Evolutionary conservation across 768 basidiomycete species (phyloP).

Genomic region (Termitomyces sp.): DNA sequence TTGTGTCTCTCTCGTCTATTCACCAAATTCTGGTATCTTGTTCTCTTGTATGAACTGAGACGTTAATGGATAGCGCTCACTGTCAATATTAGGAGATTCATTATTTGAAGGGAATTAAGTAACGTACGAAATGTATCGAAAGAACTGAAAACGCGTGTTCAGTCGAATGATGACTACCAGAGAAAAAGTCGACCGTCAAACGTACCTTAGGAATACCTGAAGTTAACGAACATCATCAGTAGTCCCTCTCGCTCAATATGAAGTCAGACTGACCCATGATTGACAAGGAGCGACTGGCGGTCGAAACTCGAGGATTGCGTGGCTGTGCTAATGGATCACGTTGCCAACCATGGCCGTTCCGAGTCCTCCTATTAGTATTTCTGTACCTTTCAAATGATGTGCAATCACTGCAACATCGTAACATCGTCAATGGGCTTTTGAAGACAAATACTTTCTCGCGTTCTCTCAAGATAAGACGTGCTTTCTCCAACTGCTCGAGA

Average conservation of each 20-base stretch:
- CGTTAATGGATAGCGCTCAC: slow-evolving; percentile 96
- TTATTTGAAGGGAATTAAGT: background rate
- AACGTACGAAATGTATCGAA: slow-evolving; percentile 90
- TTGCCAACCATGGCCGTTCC: slow-evolving; percentile 5
- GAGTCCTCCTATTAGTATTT: too few species aligned
- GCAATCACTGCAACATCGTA: too few species aligned
- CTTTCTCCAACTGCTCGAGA: background rate
- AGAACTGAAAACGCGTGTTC: slow-evolving; percentile 57
- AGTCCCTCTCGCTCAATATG: background rate
- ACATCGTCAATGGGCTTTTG: too few species aligned
- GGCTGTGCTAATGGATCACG: slow-evolving; percentile 5
- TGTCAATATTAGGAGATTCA: slow-evolving; percentile 24
- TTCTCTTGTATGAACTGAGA: slow-evolving; percentile 98
- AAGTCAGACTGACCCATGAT: slow-evolving; percentile 14
- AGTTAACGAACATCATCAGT: background rate
- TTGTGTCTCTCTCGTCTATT: slow-evolving; percentile 13
- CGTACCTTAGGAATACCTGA: slow-evolving; percentile 65
- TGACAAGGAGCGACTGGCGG: background rate
- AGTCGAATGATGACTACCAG: background rate
- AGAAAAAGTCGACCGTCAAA: slow-evolving; percentile 3
- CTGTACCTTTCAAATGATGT: too few species aligned
- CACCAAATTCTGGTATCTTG: slow-evolving; percentile 97
- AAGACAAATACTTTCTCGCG: background rate
- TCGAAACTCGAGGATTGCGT: slow-evolving; percentile 8
- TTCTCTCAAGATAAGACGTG: background rate